Conservation (phyloP, 345 rosid genomes). For the Gossypium australe region DNA sequence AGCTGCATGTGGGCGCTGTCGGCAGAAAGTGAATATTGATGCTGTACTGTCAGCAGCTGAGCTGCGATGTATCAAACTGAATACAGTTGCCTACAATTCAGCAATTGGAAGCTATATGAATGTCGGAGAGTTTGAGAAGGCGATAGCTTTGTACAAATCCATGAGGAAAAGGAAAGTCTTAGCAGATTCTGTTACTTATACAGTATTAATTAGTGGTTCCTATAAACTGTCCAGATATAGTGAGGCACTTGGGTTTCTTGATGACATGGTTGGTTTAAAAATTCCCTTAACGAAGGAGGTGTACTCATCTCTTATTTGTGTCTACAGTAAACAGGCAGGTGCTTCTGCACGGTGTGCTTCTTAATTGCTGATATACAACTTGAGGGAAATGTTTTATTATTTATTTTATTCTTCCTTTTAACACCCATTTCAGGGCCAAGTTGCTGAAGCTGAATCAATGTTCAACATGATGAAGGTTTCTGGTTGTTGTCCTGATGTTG, state of each 20-base stretch:
- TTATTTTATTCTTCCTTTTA: slow-evolving; percentile 2
- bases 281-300: slow-evolving; percentile 72
- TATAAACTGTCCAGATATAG: slow-evolving; percentile 63
- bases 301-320: slow-evolving; percentile 65
- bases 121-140: slow-evolving; percentile 77
- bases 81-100: slow-evolving; percentile 78
- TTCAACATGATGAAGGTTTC: slow-evolving; percentile 65
- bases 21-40: slow-evolving; percentile 66
- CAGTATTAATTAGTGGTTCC: slow-evolving; percentile 68
- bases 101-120: slow-evolving; percentile 82
- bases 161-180: slow-evolving; percentile 66
- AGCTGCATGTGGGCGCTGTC: slow-evolving; percentile 79
- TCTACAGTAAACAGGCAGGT: slow-evolving; percentile 78
- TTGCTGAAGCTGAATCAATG: slow-evolving; percentile 70
- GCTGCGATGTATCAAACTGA: slow-evolving; percentile 70
- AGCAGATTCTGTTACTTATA: slow-evolving; percentile 76
- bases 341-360: slow-evolving; percentile 12
- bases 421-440: slow-evolving; percentile 45
- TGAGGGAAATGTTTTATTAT: slow-evolving; percentile 3
- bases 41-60: slow-evolving; percentile 72
- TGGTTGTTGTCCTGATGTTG: slow-evolving; percentile 69
- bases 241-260: slow-evolving; percentile 67
- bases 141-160: slow-evolving; percentile 49
- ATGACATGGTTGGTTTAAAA: slow-evolving; percentile 53
- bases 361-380: not conserved